A percentile compares a stretch with the other conserved stretches of the same genome.
Evolutionary conservation across 2,329 filamentous ascomycete species (phyloP).

Genomic region (Colletotrichum sp.): DNA sequence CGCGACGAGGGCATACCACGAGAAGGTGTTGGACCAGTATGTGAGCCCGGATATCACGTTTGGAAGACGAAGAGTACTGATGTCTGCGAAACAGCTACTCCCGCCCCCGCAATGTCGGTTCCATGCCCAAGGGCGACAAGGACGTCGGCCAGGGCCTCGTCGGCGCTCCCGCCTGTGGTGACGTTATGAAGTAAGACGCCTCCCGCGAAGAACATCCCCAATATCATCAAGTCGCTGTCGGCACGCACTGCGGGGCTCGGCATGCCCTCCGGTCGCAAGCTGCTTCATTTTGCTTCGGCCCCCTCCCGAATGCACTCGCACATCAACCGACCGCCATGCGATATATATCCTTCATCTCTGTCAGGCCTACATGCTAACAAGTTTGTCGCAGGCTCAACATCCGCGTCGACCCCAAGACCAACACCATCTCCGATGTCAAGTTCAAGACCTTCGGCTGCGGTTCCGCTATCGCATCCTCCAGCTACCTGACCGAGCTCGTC

Average conservation of each 20-base stretch:
- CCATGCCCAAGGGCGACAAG: constrained; percentile 72
- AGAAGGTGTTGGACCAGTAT: constrained; percentile 82
- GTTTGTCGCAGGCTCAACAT: constrained; percentile 65
- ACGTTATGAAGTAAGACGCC: constrained; percentile 75
- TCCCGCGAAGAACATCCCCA: background rate
- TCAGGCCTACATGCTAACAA: background rate
- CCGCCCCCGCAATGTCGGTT: constrained; percentile 60
- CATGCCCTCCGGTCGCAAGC: background rate
- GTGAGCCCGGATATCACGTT: constrained; percentile 42
- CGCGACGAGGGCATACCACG: constrained; percentile 54
- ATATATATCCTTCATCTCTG: background rate
- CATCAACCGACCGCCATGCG: background rate
- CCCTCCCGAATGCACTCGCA: background rate
- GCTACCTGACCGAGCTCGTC: constrained; percentile 95
- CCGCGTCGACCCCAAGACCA: constrained; percentile 84
- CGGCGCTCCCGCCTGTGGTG: constrained; percentile 85
- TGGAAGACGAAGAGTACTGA: constrained; percentile 53
- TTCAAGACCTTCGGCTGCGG: constrained; percentile 99
- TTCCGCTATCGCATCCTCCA: constrained; percentile 91
- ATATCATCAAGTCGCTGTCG: background rate
- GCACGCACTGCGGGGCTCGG: background rate
- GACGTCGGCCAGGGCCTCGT: constrained; percentile 93
- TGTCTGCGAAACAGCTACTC: constrained; percentile 52
- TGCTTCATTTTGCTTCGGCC: background rate
- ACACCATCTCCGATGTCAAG: constrained; percentile 92